These are phyloP conservation scores for Phytophthora pisi DNA, from an alignment of 352 stramenopile genomes.

Conservation along the genomic window DNA sequence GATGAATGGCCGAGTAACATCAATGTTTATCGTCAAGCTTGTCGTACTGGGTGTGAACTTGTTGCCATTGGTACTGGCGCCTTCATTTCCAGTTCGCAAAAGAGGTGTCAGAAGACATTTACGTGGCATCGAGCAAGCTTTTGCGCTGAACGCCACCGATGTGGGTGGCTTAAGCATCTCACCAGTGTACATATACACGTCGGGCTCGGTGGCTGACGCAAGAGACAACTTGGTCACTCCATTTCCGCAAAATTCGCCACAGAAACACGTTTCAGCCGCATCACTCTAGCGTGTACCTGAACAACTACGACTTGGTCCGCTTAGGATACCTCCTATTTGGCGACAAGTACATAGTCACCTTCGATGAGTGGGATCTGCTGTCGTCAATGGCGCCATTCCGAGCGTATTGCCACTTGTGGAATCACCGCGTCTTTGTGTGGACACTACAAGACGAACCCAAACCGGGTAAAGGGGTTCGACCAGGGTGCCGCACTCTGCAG, in stretches of 20 bases:
- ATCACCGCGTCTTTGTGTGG: conserved; percentile 30
- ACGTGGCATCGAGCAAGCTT: conserved; percentile 19
- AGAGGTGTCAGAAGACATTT: conserved; percentile 1
- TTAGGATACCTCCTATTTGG: conserved; percentile 31
- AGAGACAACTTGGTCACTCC: no score
- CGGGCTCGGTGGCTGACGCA: no score
- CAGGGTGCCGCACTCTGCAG: neutral
- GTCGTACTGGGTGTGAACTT: conserved; percentile 34
- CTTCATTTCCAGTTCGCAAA: conserved; percentile 6
- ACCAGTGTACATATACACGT: no score
- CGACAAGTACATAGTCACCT: conserved; percentile 25
- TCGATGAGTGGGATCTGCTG: conserved; percentile 32
- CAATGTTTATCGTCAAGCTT: conserved; percentile 38
- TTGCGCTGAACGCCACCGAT: conserved; percentile 13
- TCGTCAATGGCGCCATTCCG: conserved; percentile 16
- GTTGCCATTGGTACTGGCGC: conserved; percentile 29
- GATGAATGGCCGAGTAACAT: conserved; percentile 29
- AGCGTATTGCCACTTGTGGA: conserved; percentile 27
- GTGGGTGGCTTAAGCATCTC: neutral
- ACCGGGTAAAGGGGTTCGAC: neutral
- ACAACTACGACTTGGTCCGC: conserved; percentile 38
- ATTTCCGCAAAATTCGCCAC: no score
- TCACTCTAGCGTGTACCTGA: conserved; percentile 2
- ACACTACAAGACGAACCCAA: conserved; percentile 1
- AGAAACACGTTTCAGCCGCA: no score